A percentile compares a stretch with the other conserved stretches of the same genome.
These are phyloP conservation scores for Cenococcum geophilum DNA, from an alignment of 495 filamentous ascomycete genomes.

Conservation along the genomic window DNA sequence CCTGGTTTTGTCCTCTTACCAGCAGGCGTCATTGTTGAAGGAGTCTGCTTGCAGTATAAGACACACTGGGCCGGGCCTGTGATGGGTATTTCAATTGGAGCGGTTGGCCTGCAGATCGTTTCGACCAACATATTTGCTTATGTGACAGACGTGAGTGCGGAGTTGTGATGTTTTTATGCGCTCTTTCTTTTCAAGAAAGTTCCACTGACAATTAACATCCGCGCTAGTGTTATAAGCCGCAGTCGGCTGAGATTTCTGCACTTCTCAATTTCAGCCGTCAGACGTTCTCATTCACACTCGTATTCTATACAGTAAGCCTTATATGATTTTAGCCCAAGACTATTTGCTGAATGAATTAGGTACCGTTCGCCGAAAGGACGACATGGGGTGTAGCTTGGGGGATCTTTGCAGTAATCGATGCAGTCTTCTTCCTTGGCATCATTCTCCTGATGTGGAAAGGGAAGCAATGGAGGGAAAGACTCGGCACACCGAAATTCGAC, in stretches of 20 bases:
- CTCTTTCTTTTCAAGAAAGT: too few species aligned
- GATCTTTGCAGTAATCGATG: too few species aligned
- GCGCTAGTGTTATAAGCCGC: conserved; percentile 39
- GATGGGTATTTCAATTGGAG: conserved; percentile 36
- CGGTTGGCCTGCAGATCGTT: conserved; percentile 38
- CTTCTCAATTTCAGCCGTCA: conserved; percentile 42
- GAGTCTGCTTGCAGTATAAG: conserved; percentile 32
- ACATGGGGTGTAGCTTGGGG: too few species aligned
- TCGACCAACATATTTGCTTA: conserved; percentile 37
- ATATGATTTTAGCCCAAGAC: too few species aligned
- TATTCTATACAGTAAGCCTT: conserved; percentile 30
- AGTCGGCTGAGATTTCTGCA: conserved; percentile 40
- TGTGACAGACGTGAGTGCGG: conserved; percentile 27
- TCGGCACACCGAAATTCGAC: too few species aligned
- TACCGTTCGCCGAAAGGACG: too few species aligned
- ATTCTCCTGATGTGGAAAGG: too few species aligned
- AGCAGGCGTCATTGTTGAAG: conserved; percentile 33
- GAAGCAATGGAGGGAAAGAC: too few species aligned
- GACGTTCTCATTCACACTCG: conserved; percentile 36
- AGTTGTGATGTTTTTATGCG: too few species aligned
- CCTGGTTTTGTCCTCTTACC: conserved; percentile 17
- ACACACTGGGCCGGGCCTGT: conserved; percentile 34
- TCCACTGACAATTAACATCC: too few species aligned
- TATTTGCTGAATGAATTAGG: too few species aligned
- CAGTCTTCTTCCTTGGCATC: too few species aligned